Evolutionary conservation across 805 yeast genomes (phyloP).

Genomic region (Candida glaebosa): DNA sequence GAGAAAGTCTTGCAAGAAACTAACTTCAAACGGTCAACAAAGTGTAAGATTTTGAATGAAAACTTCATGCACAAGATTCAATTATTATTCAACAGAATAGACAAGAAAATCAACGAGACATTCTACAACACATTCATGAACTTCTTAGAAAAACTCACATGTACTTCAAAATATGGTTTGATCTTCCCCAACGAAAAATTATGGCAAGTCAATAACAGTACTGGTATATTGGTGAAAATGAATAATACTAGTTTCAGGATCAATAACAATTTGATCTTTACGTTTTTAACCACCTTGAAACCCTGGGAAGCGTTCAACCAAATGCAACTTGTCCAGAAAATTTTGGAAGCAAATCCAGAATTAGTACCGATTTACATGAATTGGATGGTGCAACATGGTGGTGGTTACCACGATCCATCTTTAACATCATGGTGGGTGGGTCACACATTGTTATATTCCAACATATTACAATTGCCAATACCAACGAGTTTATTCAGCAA

Average conservation of each 20-base stretch:
- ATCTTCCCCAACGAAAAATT: conserved; percentile 44
- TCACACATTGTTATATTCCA: conserved; percentile 57
- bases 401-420: conserved; percentile 76
- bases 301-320: conserved; percentile 80
- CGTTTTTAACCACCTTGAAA: conserved; percentile 60
- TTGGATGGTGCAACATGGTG: conserved; percentile 49
- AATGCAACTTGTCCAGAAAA: conserved; percentile 47
- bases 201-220: conserved; percentile 35
- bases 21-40: conserved; percentile 61
- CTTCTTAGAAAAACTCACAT: conserved; percentile 48
- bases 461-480: conserved; percentile 54
- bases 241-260: conserved; percentile 54
- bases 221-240: conserved; percentile 43
- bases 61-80: conserved; percentile 60
- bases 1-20: conserved; percentile 54
- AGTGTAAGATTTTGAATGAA: conserved; percentile 76
- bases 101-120: conserved; percentile 24
- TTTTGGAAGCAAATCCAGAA: conserved; percentile 60
- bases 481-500: conserved; percentile 30
- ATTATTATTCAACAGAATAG: conserved; percentile 37
- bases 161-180: conserved; percentile 49
- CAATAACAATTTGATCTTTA: conserved; percentile 65
- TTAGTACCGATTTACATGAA: conserved; percentile 67
- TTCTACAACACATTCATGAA: conserved; percentile 38
- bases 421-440: conserved; percentile 82